Evolutionary conservation across 225 moss, liverwort and hornwort genomes (phyloP), one percentile per base, ranked within the genome.

Genomic region (Takakia lepidozioides): DNA sequence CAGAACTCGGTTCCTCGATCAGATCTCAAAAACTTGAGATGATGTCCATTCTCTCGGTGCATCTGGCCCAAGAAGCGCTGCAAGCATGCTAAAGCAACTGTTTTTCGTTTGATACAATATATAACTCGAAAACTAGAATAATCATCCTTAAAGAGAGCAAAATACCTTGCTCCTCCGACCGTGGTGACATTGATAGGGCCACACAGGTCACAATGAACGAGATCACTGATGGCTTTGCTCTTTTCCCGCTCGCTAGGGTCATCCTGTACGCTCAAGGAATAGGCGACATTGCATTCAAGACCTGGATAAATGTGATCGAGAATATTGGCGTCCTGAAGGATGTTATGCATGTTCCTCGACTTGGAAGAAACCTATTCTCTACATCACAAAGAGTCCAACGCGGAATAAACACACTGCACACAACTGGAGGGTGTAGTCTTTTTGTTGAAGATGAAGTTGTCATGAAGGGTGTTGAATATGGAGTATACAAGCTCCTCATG

Each of bases 101-200:
- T 32, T 4, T 49, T 56, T 0, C 26, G 0, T 0, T 5, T 3
- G 0, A 63, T n/a, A 1, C n/a, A 63, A 2, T 42, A 27, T 0
- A 43, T 47, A 19, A 63, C 3, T 0, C 19, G 1, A 0, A 48
- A 49, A 3, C 55, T 19, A 5, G 1, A 25, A 5, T 0, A 42
- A 8, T 63, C 19, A 3, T 56, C 56, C n/a, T 63, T 48, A 9
- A 63, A 63, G 0, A 50, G 1, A 0, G 34, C 48, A 41, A 49
- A 48, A 20, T 55, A 63, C 1, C 3, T n/a, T 0, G 49, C 24
- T 0, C 8, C 7, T 1, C 34, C 49, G 13, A 48, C 7, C 1
- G 55, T 49, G 0, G 18, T 15, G 0, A 21, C 15, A 2, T 25
- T 56, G 38, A 43, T 63, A 0, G 49, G 56, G 24, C 54, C 54